A percentile compares a stretch with the other conserved stretches of the same genome.
phyloP scores from a whole-genome alignment of 208 protist species.

The Porcisia deanei region DNA sequence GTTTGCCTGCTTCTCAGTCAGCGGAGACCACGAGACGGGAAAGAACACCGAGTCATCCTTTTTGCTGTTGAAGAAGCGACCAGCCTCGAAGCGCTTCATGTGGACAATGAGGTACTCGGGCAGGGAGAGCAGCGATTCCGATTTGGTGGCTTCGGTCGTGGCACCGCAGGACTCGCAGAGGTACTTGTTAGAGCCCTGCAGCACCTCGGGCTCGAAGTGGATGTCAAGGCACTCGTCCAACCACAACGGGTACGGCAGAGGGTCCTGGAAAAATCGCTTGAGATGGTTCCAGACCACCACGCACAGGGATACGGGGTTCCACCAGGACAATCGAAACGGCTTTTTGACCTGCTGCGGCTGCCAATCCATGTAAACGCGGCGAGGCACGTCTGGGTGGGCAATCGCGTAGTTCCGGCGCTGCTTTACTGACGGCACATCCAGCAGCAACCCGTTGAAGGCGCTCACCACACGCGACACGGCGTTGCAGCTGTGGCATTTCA shows the following conservation, averaged over 20 bases:
- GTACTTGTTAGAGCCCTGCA: slow-evolving; percentile 80
- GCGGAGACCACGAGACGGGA: slow-evolving; percentile 66
- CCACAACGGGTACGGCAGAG: slow-evolving; percentile 60
- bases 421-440: slow-evolving; percentile 64
- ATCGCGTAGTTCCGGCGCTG: slow-evolving; percentile 56
- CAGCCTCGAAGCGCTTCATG: slow-evolving; percentile 88
- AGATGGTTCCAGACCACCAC: slow-evolving; percentile 20
- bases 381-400: slow-evolving; percentile 48
- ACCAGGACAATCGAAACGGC: slow-evolving; percentile 42
- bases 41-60: slow-evolving; percentile 85
- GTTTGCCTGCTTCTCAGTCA: slow-evolving; percentile 15
- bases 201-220: slow-evolving; percentile 75
- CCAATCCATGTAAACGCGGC: slow-evolving; percentile 32
- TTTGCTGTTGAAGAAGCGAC: slow-evolving; percentile 75
- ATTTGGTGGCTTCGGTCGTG: slow-evolving; percentile 77
- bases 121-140: slow-evolving; percentile 59
- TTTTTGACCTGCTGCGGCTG: slow-evolving; percentile 31
- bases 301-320: slow-evolving; percentile 56
- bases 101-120: slow-evolving; percentile 87
- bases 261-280: slow-evolving; percentile 28
- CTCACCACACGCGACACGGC: slow-evolving; percentile 66
- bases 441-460: slow-evolving; percentile 68
- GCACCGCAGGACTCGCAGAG: slow-evolving; percentile 71
- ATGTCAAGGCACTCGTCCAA: slow-evolving; percentile 89
- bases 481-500: slow-evolving; percentile 71